A percentile compares a stretch with the other conserved stretches of the same genome.
These are phyloP conservation scores for Groenewaldozyma auringiensis DNA, from an alignment of 1,139 yeast genomes.

Conservation along the genomic window DNA sequence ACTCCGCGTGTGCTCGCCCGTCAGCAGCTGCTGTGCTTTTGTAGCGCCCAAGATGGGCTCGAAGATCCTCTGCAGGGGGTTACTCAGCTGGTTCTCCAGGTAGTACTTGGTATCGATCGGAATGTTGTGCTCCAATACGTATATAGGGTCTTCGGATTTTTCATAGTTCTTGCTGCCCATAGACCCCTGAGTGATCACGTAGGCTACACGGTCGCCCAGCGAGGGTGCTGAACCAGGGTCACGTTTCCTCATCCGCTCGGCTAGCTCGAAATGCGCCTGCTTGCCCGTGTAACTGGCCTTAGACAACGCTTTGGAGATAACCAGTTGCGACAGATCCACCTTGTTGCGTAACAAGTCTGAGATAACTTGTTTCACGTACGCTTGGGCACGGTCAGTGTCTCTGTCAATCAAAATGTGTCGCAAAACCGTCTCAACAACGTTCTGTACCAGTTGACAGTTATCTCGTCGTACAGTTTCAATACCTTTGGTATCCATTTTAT, in stretches of 20 bases:
- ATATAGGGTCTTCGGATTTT: conserved; percentile 94
- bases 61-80: conserved; percentile 88
- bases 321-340: conserved; percentile 87
- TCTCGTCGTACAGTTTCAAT: conserved; percentile 97
- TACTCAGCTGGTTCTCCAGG: conserved; percentile 84
- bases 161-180: conserved; percentile 84
- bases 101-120: conserved; percentile 95
- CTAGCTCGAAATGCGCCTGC: conserved; percentile 94
- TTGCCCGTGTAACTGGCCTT: conserved; percentile 88
- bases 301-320: conserved; percentile 87
- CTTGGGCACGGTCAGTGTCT: conserved; percentile 81
- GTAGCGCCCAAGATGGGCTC: conserved; percentile 90
- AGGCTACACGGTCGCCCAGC: conserved; percentile 96
- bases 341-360: conserved; percentile 86
- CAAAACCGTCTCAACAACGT: conserved; percentile 86
- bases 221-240: conserved; percentile 97
- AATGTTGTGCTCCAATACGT: conserved; percentile 80
- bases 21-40: conserved; percentile 62
- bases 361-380: conserved; percentile 77
- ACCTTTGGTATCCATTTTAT: conserved; percentile 98
- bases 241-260: conserved; percentile 92
- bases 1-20: conserved; percentile 77
- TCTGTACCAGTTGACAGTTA: conserved; percentile 88
- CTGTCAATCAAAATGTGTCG: conserved; percentile 81
- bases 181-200: conserved; percentile 80